Percentiles rank a stretch among this genome's conserved stretches.
phyloP scores from a whole-genome alignment of 495 filamentous ascomycete genomes.

The Tuber melanosporum region DNA sequence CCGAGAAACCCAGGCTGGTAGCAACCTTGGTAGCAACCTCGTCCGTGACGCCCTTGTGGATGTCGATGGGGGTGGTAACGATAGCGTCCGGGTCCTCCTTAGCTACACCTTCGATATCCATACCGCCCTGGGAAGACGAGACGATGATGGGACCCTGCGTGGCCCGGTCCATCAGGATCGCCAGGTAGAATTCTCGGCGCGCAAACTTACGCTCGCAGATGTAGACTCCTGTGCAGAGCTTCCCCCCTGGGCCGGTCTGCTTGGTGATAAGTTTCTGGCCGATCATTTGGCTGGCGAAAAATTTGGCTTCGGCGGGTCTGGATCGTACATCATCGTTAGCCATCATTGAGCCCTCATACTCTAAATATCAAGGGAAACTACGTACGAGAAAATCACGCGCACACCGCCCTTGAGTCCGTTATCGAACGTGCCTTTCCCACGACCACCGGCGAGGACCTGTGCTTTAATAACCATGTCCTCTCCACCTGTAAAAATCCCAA shows the following conservation, averaged over 20 bases:
- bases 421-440: constrained; percentile 94
- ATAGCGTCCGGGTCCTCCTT: constrained; percentile 97
- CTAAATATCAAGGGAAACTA: constrained; percentile 37
- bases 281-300: constrained; percentile 99
- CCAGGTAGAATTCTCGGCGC: constrained; percentile 96
- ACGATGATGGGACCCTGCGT: constrained; percentile 92
- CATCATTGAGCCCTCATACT: constrained; percentile 2
- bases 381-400: constrained; percentile 91
- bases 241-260: constrained; percentile 87
- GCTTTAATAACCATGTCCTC: constrained; percentile 99
- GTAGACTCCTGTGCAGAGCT: constrained; percentile 91
- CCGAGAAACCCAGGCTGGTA: constrained; percentile 87
- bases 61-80: constrained; percentile 83
- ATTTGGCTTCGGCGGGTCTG: constrained; percentile 78
- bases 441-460: constrained; percentile 93
- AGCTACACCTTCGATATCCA: constrained; percentile 97
- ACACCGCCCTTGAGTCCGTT: constrained; percentile 99
- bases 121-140: constrained; percentile 93
- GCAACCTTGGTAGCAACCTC: constrained; percentile 87
- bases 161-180: constrained; percentile 91
- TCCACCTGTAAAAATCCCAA: constrained; percentile 50
- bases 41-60: constrained; percentile 90
- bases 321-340: constrained; percentile 9
- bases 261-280: constrained; percentile 99
- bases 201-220: constrained; percentile 99